Conservation (phyloP, 495 filamentous ascomycete species). For the Amphirosellinia nigrospora region DNA sequence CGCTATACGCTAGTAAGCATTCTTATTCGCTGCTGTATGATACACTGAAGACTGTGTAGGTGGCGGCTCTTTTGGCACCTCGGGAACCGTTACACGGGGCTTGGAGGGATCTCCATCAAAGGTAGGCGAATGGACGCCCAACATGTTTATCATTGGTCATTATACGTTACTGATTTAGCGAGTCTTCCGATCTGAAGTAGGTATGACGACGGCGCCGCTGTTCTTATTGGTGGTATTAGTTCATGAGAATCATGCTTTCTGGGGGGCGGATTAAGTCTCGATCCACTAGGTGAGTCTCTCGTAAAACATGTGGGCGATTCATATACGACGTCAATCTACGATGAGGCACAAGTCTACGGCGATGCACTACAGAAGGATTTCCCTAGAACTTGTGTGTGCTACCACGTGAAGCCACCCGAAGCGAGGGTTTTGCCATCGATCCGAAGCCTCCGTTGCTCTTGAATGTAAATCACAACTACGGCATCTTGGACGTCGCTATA, state of each 20-base stretch:
- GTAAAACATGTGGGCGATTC: background rate
- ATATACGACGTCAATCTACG: background rate
- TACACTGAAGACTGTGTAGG: background rate
- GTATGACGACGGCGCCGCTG: background rate
- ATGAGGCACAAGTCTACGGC: background rate
- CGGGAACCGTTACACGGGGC: background rate
- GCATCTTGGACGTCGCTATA: background rate
- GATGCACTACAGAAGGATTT: background rate
- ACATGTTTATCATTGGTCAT: background rate
- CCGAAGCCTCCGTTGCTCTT: background rate
- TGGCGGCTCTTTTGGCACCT: background rate
- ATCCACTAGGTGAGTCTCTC: background rate
- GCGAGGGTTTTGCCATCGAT: background rate
- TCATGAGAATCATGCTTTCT: background rate
- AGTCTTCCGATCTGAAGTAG: background rate
- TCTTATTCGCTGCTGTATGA: background rate
- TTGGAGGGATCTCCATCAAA: background rate
- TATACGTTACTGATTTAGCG: background rate
- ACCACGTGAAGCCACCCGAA: background rate
- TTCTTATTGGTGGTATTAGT: background rate
- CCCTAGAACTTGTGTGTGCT: conserved; percentile 1
- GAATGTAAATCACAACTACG: background rate
- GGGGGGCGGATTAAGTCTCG: background rate
- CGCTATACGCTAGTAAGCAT: background rate
- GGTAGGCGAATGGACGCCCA: conserved; percentile 2